These are phyloP conservation scores for Zygnema cylindricum DNA, from an alignment of 139 green algal species.

Conservation along the genomic window DNA sequence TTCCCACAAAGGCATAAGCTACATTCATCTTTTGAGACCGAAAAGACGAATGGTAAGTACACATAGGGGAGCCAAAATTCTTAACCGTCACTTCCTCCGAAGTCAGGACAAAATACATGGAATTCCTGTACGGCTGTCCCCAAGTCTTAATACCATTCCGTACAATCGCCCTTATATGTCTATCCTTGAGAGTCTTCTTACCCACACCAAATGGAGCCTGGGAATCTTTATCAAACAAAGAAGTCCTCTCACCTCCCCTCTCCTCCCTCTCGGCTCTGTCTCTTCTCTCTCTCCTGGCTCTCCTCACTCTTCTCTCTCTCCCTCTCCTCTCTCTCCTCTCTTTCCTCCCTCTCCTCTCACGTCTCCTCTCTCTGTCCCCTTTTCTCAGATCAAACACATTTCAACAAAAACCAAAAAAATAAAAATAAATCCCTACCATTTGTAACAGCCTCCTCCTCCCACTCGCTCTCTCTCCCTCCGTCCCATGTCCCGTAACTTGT, in stretches of 20 bases:
- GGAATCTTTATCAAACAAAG: background rate
- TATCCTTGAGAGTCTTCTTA: background rate
- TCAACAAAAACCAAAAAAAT: too few species aligned
- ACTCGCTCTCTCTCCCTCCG: background rate
- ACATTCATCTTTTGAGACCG: background rate
- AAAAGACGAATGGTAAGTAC: background rate
- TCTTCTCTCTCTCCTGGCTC: background rate
- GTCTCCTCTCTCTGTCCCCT: too few species aligned
- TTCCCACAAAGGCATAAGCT: background rate
- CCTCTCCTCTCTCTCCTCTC: background rate
- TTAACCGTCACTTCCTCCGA: background rate
- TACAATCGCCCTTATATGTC: background rate
- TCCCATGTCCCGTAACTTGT: too few species aligned
- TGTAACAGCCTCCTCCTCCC: background rate
- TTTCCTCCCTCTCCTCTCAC: background rate
- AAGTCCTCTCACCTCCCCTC: too few species aligned
- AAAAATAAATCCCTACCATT: too few species aligned
- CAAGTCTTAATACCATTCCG: background rate
- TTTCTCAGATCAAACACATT: too few species aligned
- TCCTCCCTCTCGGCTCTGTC: background rate
- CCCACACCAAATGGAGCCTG: background rate
- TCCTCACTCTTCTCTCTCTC: background rate
- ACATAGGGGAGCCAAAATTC: background rate
- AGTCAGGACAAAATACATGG: background rate
- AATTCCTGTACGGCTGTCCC: background rate